Conservation (phyloP, 768 basidiomycete genomes). For the Phlegmacium glaucopus region DNA sequence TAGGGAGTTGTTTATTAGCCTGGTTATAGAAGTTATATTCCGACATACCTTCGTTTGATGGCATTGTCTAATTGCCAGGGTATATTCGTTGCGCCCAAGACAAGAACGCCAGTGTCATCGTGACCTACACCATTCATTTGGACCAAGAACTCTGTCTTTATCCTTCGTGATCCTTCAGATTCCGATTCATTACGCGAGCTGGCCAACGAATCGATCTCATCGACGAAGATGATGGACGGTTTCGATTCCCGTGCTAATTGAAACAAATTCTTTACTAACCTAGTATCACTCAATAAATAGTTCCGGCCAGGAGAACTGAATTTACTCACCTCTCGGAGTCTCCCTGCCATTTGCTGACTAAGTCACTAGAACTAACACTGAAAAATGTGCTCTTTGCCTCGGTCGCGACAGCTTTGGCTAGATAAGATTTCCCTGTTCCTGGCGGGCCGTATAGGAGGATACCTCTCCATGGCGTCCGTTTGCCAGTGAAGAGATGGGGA, state of each 20-base stretch:
- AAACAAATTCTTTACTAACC: constrained; percentile 94
- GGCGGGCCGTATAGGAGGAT: constrained; percentile 97
- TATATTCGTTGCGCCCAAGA: constrained; percentile 97
- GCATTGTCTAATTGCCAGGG: constrained; percentile 98
- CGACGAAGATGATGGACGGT: constrained; percentile 98
- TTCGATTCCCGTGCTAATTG: constrained; percentile 94
- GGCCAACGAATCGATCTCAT: constrained; percentile 96
- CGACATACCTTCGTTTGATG: constrained; percentile 83
- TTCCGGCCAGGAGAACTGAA: not conserved
- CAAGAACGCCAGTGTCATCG: constrained; percentile 94
- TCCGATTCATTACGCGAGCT: constrained; percentile 96
- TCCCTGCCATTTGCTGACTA: constrained; percentile 99
- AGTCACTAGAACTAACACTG: constrained; percentile 89
- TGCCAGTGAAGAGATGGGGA: constrained; percentile 97
- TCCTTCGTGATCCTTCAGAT: constrained; percentile 92
- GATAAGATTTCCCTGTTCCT: constrained; percentile 94
- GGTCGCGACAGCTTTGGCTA: constrained; percentile 98
- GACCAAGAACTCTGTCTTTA: constrained; percentile 97
- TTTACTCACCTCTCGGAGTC: constrained; percentile 88
- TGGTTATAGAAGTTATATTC: not conserved
- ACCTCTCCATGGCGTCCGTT: constrained; percentile 95
- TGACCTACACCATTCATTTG: constrained; percentile 99
- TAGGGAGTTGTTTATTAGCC: constrained; percentile 20
- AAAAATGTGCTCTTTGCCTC: constrained; percentile 99
- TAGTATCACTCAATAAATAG: constrained; percentile 23